Conservation (phyloP, 78 protist species). For the Paulinella micropora region DNA sequence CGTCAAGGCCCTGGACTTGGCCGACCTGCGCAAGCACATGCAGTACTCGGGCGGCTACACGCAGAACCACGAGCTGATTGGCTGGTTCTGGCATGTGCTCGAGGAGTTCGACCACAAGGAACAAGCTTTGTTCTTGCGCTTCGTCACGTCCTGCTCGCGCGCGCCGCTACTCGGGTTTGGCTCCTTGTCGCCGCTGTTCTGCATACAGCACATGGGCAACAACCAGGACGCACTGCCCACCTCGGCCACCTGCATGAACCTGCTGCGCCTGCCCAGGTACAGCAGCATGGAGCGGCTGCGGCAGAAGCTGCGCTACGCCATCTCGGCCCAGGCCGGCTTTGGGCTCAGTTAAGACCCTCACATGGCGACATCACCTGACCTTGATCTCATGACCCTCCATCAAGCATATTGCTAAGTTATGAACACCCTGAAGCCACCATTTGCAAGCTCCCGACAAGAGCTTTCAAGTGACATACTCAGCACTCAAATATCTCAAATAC, state of each 20-base stretch:
- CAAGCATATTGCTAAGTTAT: too few species aligned
- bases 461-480: too few species aligned
- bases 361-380: too few species aligned
- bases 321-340: slow-evolving; percentile 33
- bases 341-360: slow-evolving; percentile 24
- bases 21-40: neutral
- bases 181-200: neutral
- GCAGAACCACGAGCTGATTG: slow-evolving; percentile 2
- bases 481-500: too few species aligned
- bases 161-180: neutral
- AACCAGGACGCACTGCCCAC: slow-evolving; percentile 42
- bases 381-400: too few species aligned
- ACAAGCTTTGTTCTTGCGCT: slow-evolving; percentile 2
- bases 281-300: neutral
- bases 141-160: slow-evolving; percentile 13
- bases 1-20: neutral
- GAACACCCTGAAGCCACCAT: too few species aligned
- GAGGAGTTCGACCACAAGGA: neutral
- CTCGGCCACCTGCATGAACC: slow-evolving; percentile 52
- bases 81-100: neutral
- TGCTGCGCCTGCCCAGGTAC: slow-evolving; percentile 50
- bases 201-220: neutral
- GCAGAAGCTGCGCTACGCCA: slow-evolving; percentile 35
- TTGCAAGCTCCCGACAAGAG: too few species aligned
- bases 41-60: slow-evolving; percentile 13